Evolutionary conservation across 345 rosid species (phyloP).

Genomic region (Rhodamnia argentea): DNA sequence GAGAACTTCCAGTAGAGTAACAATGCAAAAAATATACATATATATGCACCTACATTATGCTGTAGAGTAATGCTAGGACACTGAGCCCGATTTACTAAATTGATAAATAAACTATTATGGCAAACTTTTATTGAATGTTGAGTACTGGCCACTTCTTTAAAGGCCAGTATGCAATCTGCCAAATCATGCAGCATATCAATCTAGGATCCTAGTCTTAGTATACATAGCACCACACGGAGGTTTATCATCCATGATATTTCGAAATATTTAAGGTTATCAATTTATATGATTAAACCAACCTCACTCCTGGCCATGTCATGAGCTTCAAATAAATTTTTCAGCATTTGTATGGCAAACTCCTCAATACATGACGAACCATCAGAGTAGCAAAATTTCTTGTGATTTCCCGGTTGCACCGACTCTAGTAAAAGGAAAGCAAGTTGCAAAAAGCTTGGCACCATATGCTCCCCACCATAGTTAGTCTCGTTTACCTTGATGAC

Average conservation of each 20-base stretch:
- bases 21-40: neutral
- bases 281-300: conserved; percentile 23
- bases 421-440: conserved; percentile 63
- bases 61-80: neutral
- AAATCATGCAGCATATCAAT: neutral
- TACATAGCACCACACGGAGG: neutral
- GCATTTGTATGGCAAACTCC: conserved; percentile 60
- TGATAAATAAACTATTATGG: neutral
- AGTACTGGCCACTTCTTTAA: neutral
- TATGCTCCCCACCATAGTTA: conserved; percentile 69
- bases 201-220: neutral
- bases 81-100: neutral
- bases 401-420: conserved; percentile 40
- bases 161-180: neutral
- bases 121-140: neutral
- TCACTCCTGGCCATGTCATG: conserved; percentile 85
- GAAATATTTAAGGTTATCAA: neutral
- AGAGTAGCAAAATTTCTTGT: conserved; percentile 18
- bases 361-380: conserved; percentile 46
- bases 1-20: neutral
- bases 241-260: neutral
- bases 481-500: conserved; percentile 57
- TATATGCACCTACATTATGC: neutral
- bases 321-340: conserved; percentile 60
- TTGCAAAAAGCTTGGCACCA: conserved; percentile 61